These are phyloP conservation scores for Phytophthora pistaciae DNA, from an alignment of 352 stramenopile species.

Conservation along the genomic window DNA sequence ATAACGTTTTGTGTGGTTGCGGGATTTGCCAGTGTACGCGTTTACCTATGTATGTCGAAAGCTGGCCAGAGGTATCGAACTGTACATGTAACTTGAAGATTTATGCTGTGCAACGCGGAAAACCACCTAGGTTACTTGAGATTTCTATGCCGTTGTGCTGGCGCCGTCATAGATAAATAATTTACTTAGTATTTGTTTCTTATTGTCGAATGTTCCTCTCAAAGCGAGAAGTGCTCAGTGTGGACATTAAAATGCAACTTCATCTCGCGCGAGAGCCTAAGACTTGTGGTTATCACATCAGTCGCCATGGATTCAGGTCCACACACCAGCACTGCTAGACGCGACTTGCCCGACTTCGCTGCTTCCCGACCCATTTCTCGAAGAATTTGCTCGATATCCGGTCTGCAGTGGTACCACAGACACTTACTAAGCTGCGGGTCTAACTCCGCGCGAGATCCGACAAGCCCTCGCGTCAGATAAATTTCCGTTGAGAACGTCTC, in stretches of 20 bases:
- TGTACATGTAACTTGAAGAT: too few relatives aligned
- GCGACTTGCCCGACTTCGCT: slow-evolving; percentile 9
- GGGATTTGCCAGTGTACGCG: too few relatives aligned
- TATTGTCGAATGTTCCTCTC: not conserved
- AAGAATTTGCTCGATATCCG: slow-evolving; percentile 30
- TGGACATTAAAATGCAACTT: slow-evolving; percentile 51
- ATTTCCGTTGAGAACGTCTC: slow-evolving; percentile 49
- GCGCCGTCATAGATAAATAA: not conserved
- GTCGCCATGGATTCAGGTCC: slow-evolving; percentile 37
- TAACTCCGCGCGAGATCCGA: slow-evolving; percentile 25
- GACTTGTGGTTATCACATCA: slow-evolving; percentile 26
- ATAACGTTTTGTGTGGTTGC: too few relatives aligned
- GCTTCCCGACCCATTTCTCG: slow-evolving; percentile 32
- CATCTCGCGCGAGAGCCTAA: slow-evolving; percentile 29
- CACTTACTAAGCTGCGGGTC: slow-evolving; percentile 31
- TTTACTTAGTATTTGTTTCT: not conserved
- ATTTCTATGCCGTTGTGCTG: too few relatives aligned
- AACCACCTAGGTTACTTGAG: too few relatives aligned
- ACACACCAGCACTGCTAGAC: slow-evolving; percentile 51
- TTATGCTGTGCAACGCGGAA: too few relatives aligned
- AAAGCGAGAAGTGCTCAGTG: slow-evolving; percentile 30
- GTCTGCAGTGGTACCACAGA: slow-evolving; percentile 34
- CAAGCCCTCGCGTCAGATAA: slow-evolving; percentile 39
- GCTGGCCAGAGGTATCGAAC: too few relatives aligned
- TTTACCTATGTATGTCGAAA: too few relatives aligned